Evolutionary conservation across 2,329 filamentous ascomycete species (phyloP).

Genomic region (Cladosporium austrohemisphaericum): DNA sequence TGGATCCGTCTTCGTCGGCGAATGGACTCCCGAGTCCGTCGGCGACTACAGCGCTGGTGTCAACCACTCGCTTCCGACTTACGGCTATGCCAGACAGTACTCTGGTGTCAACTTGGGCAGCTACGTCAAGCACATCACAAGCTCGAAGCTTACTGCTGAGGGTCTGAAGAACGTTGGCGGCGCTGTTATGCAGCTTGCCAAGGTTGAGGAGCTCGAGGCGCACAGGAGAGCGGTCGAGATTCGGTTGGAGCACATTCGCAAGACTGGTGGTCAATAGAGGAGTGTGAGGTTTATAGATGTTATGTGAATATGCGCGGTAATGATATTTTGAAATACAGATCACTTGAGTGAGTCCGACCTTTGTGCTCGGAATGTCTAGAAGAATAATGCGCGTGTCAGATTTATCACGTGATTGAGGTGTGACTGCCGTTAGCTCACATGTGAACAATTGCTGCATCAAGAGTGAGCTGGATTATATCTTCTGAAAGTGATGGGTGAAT

Average conservation of each 20-base stretch:
- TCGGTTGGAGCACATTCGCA: conserved; percentile 44
- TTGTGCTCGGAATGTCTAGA: no score
- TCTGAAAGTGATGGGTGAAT: no score
- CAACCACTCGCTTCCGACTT: conserved; percentile 94
- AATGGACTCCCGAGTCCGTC: conserved; percentile 96
- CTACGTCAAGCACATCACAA: conserved; percentile 97
- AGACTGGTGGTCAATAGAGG: conserved; percentile 6
- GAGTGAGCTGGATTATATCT: no score
- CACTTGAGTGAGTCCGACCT: no score
- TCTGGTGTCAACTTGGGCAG: conserved; percentile 94
- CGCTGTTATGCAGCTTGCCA: conserved; percentile 91
- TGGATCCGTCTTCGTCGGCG: conserved; percentile 90
- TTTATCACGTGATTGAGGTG: no score
- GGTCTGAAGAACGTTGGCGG: conserved; percentile 80
- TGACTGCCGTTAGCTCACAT: no score
- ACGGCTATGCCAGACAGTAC: conserved; percentile 97
- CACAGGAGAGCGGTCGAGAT: conserved; percentile 74
- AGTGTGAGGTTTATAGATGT: neutral
- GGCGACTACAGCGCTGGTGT: conserved; percentile 98
- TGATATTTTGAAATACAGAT: no score
- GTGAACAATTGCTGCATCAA: no score
- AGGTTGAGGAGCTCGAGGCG: conserved; percentile 90
- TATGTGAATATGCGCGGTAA: conserved; percentile 1
- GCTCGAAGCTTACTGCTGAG: conserved; percentile 80
- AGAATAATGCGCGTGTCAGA: no score